Evolutionary conservation across 352 stramenopile species (phyloP), one percentile per base, ranked within the genome.

Genomic region (Phytophthora pseudosyringae): DNA sequence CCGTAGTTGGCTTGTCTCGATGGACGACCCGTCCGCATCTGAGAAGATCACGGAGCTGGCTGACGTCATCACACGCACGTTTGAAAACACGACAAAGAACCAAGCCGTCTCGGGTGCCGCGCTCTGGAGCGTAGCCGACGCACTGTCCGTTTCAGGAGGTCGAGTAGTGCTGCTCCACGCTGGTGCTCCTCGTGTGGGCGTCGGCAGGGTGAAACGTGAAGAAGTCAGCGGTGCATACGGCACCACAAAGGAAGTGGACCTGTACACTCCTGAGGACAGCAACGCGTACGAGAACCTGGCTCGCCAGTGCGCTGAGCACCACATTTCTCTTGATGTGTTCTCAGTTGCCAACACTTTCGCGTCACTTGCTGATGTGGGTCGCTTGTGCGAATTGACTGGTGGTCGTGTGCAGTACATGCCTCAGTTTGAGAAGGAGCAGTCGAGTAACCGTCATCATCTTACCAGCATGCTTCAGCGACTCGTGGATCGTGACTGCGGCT

Each of bases 321-420:
- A 95, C 64, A 89, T 96, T 63, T 94, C 86, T 15, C 64, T 97
- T 13, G 89, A 97, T 58, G 76, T 97, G 8, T 94, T 93, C 48
- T 91, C 83, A 21, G 88, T 94, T 48, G 89, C 85, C 9, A 95
- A 94, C 62, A 75, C 87, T 36, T 94, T 93, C 58, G 81, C 86
- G 12, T 94, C 90, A 38, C 69, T 95, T 21, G 87, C 87, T 10
- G 87, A 95, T 49, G 78, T 94, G 25, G 85, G 83, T 16, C 87
- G 87, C 36, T 80, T 94, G 10, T 91, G 85, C 57, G 87, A 95
- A 49, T 65, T 96, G 59, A 97, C 89, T 25, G 90, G 89, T 49
- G 90, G 89, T 13, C 86, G 87, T 33, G 88, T 95, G 18, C 74
- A 86, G 48, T 94, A 95, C 76, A 85, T 97, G 71, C 89, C 88